Evolutionary conservation across 495 filamentous ascomycete species (phyloP).

Genomic region (Lophiotrema nucula): DNA sequence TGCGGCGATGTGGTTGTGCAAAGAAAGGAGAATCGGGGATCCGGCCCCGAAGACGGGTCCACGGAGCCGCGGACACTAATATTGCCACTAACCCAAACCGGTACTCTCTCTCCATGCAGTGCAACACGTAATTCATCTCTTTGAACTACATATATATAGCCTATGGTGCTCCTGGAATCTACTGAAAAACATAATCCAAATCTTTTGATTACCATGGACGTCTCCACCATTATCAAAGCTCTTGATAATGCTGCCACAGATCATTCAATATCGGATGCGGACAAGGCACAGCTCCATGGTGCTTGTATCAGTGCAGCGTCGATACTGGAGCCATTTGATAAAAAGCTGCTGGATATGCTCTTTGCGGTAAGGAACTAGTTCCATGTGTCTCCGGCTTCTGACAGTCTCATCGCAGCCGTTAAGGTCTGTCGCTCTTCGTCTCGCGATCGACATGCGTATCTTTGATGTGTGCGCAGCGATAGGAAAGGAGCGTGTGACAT

Average conservation of each 20-base stretch:
- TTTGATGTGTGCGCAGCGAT: neutral
- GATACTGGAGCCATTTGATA: neutral
- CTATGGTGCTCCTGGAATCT: too few species aligned
- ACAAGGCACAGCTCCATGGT: neutral
- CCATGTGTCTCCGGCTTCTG: neutral
- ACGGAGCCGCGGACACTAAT: neutral
- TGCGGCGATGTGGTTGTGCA: neutral
- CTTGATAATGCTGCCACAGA: neutral
- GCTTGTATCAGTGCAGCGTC: neutral
- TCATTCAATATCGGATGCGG: neutral
- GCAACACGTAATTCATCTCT: too few species aligned
- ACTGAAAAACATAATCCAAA: too few species aligned
- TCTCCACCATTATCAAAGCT: neutral
- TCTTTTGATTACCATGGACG: neutral
- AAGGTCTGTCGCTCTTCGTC: neutral
- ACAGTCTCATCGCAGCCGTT: neutral
- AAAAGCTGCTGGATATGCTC: neutral
- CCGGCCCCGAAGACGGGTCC: neutral
- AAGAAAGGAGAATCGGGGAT: neutral
- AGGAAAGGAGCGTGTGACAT: neutral
- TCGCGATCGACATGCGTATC: neutral
- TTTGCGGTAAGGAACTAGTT: neutral
- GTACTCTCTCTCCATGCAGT: too few species aligned
- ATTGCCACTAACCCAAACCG: too few species aligned
- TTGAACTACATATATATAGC: too few species aligned